Evolutionary conservation across 192 early-diverging fungal genomes (phyloP), one percentile per base, ranked within the genome.

Genomic region (Mortierella hygrophila): DNA sequence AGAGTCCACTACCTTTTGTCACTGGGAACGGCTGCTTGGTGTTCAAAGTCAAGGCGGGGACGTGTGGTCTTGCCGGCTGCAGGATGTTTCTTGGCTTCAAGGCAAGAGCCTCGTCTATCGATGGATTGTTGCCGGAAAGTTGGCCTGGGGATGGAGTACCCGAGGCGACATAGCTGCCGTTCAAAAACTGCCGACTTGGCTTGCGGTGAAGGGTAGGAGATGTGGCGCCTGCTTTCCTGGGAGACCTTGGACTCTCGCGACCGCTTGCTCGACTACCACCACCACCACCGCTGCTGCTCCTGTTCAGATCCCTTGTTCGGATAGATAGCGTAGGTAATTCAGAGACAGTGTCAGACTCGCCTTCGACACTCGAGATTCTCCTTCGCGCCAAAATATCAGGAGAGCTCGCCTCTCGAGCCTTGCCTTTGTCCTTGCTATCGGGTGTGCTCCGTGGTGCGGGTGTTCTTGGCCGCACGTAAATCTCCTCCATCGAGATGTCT

Each of bases 401-500:
- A 15, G 29, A 60, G 41, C 49, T n/a, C 4, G 7, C 47, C 11
- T 49, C 9, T 26, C 60, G 26, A 44, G 26, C 60, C 60, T 65
- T 41, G 75, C 74, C 49, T 32, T 69, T 75, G 38, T 21, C 49
- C 49, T 57, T 20, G 38, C 18, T 9, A 4, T 77, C 54, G 23
- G 52, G 23, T 18, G 55, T 47, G 32, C 29, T 54, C 10, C 70
- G 55, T 6, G 57, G 21, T 4, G 72, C 52, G 0, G 81, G 81
- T 60, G 74, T 71, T 44, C 35, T 77, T 9, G 82, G 68, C 21
- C 73, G 54, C 20, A 80, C 70, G 23, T 65, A 74, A 44, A 74
- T 78, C 52, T 86, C 84, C 6, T 86, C 84, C 84, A 86, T 86
- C 8, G 84, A 86, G 6, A 86, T 40, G 7, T 86, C 84, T 63